Evolutionary conservation across 176 grass and related monocot genomes (phyloP).

Genomic region (Thalia dealbata): DNA sequence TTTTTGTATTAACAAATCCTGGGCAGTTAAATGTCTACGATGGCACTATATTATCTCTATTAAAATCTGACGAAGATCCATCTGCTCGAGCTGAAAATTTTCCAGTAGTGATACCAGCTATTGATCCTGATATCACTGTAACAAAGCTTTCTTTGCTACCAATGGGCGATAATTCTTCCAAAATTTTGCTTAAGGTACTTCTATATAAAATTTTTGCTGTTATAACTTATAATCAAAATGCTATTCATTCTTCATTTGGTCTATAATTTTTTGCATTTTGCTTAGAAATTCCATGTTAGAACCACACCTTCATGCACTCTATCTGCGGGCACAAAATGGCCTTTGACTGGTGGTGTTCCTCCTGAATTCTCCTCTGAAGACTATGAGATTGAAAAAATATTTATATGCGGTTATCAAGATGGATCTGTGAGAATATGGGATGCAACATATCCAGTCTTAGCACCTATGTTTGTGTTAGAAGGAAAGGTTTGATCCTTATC

Average conservation of each 20-base stretch:
- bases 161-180: constrained; percentile 24
- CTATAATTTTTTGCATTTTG: constrained; percentile 2
- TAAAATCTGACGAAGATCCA: constrained; percentile 42
- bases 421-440: constrained; percentile 96
- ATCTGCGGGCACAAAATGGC: constrained; percentile 66
- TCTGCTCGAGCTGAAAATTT: constrained; percentile 54
- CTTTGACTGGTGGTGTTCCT: constrained; percentile 88
- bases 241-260: constrained; percentile 3
- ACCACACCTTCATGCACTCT: constrained; percentile 27
- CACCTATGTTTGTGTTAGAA: constrained; percentile 72
- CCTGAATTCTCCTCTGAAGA: constrained; percentile 77
- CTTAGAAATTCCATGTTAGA: constrained; percentile 52
- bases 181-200: constrained; percentile 62
- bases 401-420: constrained; percentile 88
- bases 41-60: constrained; percentile 51
- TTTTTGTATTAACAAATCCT: constrained; percentile 89
- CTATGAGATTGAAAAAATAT: constrained; percentile 56
- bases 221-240: background rate
- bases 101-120: constrained; percentile 55
- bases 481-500: constrained; percentile 47
- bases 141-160: constrained; percentile 48
- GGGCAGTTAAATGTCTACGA: constrained; percentile 83
- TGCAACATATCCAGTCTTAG: constrained; percentile 68
- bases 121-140: constrained; percentile 78
- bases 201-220: constrained; percentile 4